Evolutionary conservation across 1,284 basidiomycete species (phyloP).

Genomic region (Fomitopsis betulina): DNA sequence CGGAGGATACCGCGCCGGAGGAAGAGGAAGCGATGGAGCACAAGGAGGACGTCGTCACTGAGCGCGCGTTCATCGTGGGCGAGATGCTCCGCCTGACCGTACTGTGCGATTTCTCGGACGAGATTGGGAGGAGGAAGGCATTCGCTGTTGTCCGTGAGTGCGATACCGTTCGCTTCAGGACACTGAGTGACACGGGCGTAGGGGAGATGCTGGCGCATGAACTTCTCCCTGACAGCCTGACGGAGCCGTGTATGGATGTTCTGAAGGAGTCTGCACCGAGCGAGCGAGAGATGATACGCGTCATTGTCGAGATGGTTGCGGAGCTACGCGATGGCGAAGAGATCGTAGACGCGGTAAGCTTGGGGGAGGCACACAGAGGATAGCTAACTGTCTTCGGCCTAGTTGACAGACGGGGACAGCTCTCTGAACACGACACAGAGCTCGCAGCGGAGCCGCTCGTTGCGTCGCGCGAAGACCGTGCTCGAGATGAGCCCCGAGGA

Average conservation of each 20-base stretch:
- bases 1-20: not conserved
- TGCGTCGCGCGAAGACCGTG: not conserved
- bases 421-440: constrained; percentile 7
- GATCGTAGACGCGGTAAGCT: not conserved
- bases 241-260: constrained; percentile 81
- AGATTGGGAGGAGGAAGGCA: constrained; percentile 88
- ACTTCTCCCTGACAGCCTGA: constrained; percentile 69
- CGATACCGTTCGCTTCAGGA: not conserved
- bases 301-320: constrained; percentile 90
- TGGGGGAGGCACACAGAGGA: not conserved
- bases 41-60: constrained; percentile 22
- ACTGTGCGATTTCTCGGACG: constrained; percentile 81
- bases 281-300: constrained; percentile 85
- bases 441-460: not conserved
- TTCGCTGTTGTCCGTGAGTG: constrained; percentile 77
- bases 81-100: constrained; percentile 11
- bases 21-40: constrained; percentile 38
- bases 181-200: constrained; percentile 22
- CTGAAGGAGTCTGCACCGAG: constrained; percentile 76
- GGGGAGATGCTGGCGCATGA: constrained; percentile 86
- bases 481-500: constrained; percentile 50
- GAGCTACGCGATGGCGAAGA: constrained; percentile 57
- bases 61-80: constrained; percentile 7
- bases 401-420: not conserved
- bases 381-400: too few relatives aligned